Percentiles rank a stretch among this genome's conserved stretches.
Evolutionary conservation across 202 grass and related monocot genomes (phyloP).

Genomic region (Schoenoplectus triqueter): DNA sequence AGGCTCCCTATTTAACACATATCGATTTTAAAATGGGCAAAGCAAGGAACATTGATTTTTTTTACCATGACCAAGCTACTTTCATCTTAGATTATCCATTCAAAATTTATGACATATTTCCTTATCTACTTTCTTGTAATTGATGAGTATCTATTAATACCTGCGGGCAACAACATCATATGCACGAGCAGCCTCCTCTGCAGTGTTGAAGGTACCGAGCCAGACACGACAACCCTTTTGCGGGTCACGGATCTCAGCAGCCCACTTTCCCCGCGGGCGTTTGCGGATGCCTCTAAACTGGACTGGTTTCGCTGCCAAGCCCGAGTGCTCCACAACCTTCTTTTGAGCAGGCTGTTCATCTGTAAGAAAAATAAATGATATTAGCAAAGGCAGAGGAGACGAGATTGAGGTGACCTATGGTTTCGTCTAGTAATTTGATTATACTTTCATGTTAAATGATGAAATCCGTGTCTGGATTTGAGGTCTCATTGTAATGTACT

Average conservation of each 20-base stretch:
- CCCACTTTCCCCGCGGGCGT: constrained; percentile 38
- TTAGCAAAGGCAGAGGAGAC: neutral
- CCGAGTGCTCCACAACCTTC: neutral
- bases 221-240: constrained; percentile 47
- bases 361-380: neutral
- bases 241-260: constrained; percentile 40
- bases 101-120: neutral
- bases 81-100: neutral
- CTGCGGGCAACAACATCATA: constrained; percentile 52
- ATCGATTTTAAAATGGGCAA: neutral
- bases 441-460: too few species aligned
- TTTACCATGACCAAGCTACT: neutral
- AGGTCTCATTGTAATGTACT: too few species aligned
- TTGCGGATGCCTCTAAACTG: constrained; percentile 37
- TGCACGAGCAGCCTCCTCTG: constrained; percentile 55
- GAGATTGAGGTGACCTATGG: neutral
- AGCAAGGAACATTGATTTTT: neutral
- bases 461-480: too few species aligned
- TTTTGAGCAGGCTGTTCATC: neutral
- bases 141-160: neutral
- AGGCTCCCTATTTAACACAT: neutral
- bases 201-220: constrained; percentile 63
- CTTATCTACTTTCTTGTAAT: neutral
- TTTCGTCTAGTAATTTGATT: too few species aligned
- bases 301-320: neutral